Conservation (phyloP, 2,329 filamentous ascomycete genomes). For the Botryosphaeria agaves region DNA sequence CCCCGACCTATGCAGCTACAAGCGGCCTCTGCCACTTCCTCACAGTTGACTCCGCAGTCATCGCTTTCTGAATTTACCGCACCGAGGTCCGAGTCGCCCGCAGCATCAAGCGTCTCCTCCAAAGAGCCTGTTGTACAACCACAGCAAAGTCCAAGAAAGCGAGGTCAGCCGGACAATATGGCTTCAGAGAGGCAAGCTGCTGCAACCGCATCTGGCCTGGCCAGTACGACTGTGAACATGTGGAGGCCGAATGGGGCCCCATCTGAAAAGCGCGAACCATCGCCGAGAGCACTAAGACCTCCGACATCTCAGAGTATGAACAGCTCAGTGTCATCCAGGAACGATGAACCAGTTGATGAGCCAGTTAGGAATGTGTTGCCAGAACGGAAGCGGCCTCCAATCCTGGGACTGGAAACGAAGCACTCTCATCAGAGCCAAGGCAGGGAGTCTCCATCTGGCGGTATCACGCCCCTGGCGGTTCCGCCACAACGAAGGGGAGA, state of each 20-base stretch:
- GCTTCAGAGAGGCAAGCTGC: too few species aligned
- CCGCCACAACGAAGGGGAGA: too few species aligned
- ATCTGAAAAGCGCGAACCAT: slow-evolving; percentile 1
- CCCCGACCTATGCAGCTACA: slow-evolving; percentile 6
- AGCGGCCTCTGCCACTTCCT: slow-evolving; percentile 9
- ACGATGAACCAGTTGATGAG: slow-evolving; percentile 14
- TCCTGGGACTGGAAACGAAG: slow-evolving; percentile 27
- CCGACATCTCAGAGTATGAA: slow-evolving; percentile 13
- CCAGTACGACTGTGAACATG: slow-evolving; percentile 4
- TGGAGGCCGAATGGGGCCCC: slow-evolving; percentile 3
- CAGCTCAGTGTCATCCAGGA: slow-evolving; percentile 12
- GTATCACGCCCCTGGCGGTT: too few species aligned
- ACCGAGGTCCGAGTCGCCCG: slow-evolving; percentile 9
- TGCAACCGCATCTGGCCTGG: too few species aligned
- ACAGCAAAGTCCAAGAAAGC: neutral
- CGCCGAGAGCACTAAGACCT: neutral
- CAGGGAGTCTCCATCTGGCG: too few species aligned
- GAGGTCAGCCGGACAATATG: too few species aligned
- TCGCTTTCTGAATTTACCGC: slow-evolving; percentile 18
- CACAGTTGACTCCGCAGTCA: slow-evolving; percentile 20
- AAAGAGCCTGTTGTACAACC: slow-evolving; percentile 1
- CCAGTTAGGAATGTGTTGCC: slow-evolving; percentile 20
- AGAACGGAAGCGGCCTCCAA: slow-evolving; percentile 47
- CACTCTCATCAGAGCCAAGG: slow-evolving; percentile 1
- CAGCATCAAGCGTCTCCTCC: slow-evolving; percentile 3